phyloP scores from a whole-genome alignment of 306 rosid genomes.

The Citrullus amarus region DNA sequence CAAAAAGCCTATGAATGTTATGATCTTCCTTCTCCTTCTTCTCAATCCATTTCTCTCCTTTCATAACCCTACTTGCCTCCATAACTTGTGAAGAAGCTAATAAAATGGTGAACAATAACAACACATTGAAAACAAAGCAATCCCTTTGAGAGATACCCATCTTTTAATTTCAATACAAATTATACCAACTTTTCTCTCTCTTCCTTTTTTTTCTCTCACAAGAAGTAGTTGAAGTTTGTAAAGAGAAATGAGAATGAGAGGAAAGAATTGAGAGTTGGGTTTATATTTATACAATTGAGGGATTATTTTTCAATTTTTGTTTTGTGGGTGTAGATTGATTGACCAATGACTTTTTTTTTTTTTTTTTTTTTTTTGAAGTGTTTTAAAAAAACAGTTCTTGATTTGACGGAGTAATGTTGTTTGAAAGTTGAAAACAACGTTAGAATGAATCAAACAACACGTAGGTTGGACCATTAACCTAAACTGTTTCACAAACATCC shows the following conservation, averaged over 20 bases:
- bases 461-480: neutral
- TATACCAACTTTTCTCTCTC: neutral
- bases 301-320: no score
- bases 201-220: neutral
- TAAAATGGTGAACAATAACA: conserved; percentile 20
- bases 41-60: conserved; percentile 25
- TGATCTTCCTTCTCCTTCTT: neutral
- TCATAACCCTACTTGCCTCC: conserved; percentile 34
- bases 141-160: conserved; percentile 17
- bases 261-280: neutral
- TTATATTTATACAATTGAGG: neutral
- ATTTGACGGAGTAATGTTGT: conserved; percentile 21
- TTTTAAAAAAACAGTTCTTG: neutral
- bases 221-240: neutral
- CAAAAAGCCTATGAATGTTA: conserved; percentile 5
- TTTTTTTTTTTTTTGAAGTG: neutral
- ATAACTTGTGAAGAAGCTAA: conserved; percentile 13
- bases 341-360: neutral
- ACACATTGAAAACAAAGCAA: conserved; percentile 10
- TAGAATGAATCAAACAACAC: conserved; percentile 10
- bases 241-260: neutral
- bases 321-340: neutral
- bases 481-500: neutral
- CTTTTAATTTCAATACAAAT: neutral
- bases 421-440: conserved; percentile 20